Conservation (phyloP, 2,329 filamentous ascomycete genomes). For the Aspergillus calidoustus region DNA sequence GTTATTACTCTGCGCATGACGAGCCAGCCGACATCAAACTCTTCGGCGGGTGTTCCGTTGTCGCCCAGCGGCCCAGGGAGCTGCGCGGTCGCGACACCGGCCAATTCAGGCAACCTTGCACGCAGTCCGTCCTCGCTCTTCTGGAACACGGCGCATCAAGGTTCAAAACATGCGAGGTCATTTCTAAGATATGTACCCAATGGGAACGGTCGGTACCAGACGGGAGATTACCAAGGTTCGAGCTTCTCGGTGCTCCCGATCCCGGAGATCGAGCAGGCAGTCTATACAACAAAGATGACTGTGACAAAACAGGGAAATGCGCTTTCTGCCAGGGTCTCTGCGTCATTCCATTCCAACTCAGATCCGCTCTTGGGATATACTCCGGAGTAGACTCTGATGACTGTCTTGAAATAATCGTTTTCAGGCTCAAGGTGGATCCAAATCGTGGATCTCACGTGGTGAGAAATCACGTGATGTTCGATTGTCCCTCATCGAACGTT, state of each 20-base stretch:
- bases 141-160: background rate
- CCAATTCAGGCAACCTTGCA: slow-evolving; percentile 9
- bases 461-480: background rate
- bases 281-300: background rate
- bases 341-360: background rate
- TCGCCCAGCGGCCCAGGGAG: slow-evolving; percentile 12
- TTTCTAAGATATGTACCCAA: slow-evolving; percentile 9
- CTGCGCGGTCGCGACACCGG: slow-evolving; percentile 14
- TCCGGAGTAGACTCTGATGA: background rate
- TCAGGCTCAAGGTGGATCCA: background rate
- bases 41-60: slow-evolving; percentile 14
- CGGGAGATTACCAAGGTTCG: slow-evolving; percentile 28
- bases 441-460: background rate
- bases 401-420: background rate
- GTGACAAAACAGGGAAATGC: background rate
- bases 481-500: background rate
- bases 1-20: slow-evolving; percentile 17
- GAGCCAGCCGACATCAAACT: slow-evolving; percentile 15
- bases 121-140: background rate
- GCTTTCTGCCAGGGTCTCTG: background rate
- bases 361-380: background rate
- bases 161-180: background rate
- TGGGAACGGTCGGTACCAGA: slow-evolving; percentile 24
- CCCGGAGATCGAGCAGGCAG: background rate
- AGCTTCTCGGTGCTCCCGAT: slow-evolving; percentile 15